A percentile compares a stretch with the other conserved stretches of the same genome.
Conservation (phyloP, 1,284 basidiomycete species). For the Amylostereum chailletii region DNA sequence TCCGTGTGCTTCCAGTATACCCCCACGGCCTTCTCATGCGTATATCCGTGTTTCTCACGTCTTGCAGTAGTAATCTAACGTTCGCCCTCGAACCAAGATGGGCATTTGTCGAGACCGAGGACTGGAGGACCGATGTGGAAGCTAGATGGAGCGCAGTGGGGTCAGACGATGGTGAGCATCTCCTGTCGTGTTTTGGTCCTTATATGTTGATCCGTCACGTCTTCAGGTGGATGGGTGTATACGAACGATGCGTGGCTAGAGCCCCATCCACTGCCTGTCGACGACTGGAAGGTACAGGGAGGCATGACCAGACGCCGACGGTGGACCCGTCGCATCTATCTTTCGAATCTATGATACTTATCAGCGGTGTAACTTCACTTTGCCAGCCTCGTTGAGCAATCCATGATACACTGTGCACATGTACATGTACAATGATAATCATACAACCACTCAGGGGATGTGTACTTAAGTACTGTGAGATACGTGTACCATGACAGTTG, state of each 20-base stretch:
- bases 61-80: slow-evolving; percentile 62
- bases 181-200: slow-evolving; percentile 4
- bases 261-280: slow-evolving; percentile 30
- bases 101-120: slow-evolving; percentile 65
- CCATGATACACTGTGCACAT: too few relatives aligned
- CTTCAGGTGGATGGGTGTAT: slow-evolving; percentile 67
- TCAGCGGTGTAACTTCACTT: too few relatives aligned
- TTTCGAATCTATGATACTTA: too few relatives aligned
- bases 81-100: slow-evolving; percentile 64
- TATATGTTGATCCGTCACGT: slow-evolving; percentile 1
- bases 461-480: too few relatives aligned
- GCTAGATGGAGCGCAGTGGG: slow-evolving; percentile 44
- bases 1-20: slow-evolving; percentile 26
- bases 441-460: too few relatives aligned
- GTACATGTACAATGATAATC: too few relatives aligned
- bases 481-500: too few relatives aligned
- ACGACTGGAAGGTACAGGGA: slow-evolving; percentile 29
- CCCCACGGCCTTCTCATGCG: not conserved
- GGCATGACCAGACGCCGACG: slow-evolving; percentile 55
- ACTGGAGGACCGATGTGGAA: slow-evolving; percentile 60
- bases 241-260: slow-evolving; percentile 66
- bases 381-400: too few relatives aligned
- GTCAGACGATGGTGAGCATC: slow-evolving; percentile 35
- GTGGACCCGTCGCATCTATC: slow-evolving; percentile 58
- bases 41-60: slow-evolving; percentile 8